Evolutionary conservation across 371 early-diverging fungal genomes (phyloP).

Genomic region (Syncephalastrum monosporum): DNA sequence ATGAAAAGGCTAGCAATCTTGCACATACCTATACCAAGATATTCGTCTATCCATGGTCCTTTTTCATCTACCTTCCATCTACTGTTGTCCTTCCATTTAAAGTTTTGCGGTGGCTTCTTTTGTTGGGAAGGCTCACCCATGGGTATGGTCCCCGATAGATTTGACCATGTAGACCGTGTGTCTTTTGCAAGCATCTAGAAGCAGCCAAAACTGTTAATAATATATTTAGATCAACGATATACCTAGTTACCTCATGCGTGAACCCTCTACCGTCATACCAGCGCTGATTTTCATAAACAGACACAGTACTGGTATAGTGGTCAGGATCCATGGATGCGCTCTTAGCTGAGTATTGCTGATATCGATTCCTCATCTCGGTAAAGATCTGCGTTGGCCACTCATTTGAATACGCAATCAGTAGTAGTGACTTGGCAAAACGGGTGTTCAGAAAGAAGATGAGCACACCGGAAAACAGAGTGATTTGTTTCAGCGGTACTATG

Average conservation of each 20-base stretch:
- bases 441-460: slow-evolving; percentile 31
- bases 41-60: slow-evolving; percentile 43
- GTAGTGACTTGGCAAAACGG: slow-evolving; percentile 27
- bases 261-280: slow-evolving; percentile 38
- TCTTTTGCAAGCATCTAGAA: slow-evolving; percentile 6
- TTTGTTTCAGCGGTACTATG: slow-evolving; percentile 22
- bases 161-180: slow-evolving; percentile 25
- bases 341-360: slow-evolving; percentile 16
- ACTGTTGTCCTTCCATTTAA: slow-evolving; percentile 31
- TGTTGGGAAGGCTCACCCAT: slow-evolving; percentile 16
- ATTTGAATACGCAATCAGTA: slow-evolving; percentile 13
- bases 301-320: slow-evolving; percentile 1
- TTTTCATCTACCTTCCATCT: slow-evolving; percentile 34
- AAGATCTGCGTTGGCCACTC: too few relatives aligned
- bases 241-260: slow-evolving; percentile 23
- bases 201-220: too few relatives aligned
- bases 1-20: neutral
- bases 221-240: neutral
- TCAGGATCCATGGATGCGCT: neutral
- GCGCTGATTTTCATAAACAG: slow-evolving; percentile 41
- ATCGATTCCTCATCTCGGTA: slow-evolving; percentile 14
- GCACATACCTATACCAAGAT: slow-evolving; percentile 26
- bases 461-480: slow-evolving; percentile 26
- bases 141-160: slow-evolving; percentile 22
- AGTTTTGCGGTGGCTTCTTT: slow-evolving; percentile 29